Evolutionary conservation across 2,329 filamentous ascomycete genomes (phyloP).

Genomic region (Metarhizium album): DNA sequence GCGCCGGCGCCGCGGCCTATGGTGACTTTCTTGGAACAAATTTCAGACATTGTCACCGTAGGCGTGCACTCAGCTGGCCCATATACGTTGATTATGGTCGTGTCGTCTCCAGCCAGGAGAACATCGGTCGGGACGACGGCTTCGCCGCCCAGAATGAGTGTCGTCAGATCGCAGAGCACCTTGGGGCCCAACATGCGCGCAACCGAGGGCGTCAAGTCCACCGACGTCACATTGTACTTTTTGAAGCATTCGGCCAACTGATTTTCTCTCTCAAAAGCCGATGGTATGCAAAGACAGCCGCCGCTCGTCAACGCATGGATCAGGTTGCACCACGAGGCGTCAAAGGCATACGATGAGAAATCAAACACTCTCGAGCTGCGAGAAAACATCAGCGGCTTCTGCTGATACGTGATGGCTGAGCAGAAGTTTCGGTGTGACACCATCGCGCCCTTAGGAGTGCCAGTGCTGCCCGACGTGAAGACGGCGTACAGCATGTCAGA

Average conservation of each 20-base stretch:
- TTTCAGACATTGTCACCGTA: background rate
- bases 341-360: conserved; percentile 12
- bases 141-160: conserved; percentile 11
- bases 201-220: conserved; percentile 11
- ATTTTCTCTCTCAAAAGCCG: conserved; percentile 5
- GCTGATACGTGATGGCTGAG: conserved; percentile 10
- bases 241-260: conserved; percentile 7
- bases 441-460: conserved; percentile 15
- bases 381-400: background rate
- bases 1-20: background rate
- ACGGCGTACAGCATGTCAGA: conserved; percentile 9
- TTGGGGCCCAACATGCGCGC: conserved; percentile 7
- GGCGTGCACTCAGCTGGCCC: conserved; percentile 12
- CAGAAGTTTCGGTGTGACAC: conserved; percentile 13
- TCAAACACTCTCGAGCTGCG: conserved; percentile 7
- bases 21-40: background rate
- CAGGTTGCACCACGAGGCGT: conserved; percentile 6
- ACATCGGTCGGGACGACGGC: conserved; percentile 4
- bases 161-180: conserved; percentile 6
- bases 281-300: conserved; percentile 8
- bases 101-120: conserved; percentile 4
- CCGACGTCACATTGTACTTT: conserved; percentile 5
- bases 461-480: conserved; percentile 13
- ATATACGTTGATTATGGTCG: conserved; percentile 12
- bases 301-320: conserved; percentile 5